Percentiles rank a stretch among this genome's conserved stretches.
Evolutionary conservation across 768 basidiomycete genomes (phyloP).

Genomic region (Phaeolepiota aurea): DNA sequence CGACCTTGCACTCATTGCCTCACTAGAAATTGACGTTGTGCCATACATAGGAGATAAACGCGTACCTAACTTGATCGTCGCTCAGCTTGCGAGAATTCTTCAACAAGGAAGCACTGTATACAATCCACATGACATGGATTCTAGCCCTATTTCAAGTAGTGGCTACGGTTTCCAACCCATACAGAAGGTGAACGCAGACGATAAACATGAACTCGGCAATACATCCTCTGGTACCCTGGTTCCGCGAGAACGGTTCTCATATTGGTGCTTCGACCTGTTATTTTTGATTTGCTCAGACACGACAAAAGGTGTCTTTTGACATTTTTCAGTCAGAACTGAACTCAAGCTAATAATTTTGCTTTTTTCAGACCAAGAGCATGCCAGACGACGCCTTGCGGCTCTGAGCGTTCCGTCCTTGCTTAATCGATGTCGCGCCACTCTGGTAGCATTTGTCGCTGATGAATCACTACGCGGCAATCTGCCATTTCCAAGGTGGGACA

Average conservation of each 20-base stretch:
- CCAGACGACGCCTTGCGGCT: slow-evolving; percentile 62
- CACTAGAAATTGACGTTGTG: slow-evolving; percentile 74
- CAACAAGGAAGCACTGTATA: slow-evolving; percentile 66
- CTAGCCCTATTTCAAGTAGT: slow-evolving; percentile 6
- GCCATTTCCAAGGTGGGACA: slow-evolving; percentile 72
- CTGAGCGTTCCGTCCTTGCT: slow-evolving; percentile 66
- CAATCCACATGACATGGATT: slow-evolving; percentile 18
- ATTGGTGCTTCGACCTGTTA: slow-evolving; percentile 87
- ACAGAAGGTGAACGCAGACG: slow-evolving; percentile 27
- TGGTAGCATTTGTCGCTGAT: slow-evolving; percentile 78
- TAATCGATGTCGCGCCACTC: slow-evolving; percentile 60
- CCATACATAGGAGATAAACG: slow-evolving; percentile 63
- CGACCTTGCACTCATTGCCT: slow-evolving; percentile 69
- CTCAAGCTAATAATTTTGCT: background rate
- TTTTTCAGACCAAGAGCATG: slow-evolving; percentile 48
- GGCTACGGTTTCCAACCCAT: slow-evolving; percentile 12
- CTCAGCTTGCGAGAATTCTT: slow-evolving; percentile 61
- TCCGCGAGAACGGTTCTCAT: slow-evolving; percentile 80
- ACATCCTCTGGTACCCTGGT: slow-evolving; percentile 49
- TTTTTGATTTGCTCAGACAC: slow-evolving; percentile 72
- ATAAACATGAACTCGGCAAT: slow-evolving; percentile 39
- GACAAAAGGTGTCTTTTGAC: slow-evolving; percentile 39
- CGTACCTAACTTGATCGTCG: slow-evolving; percentile 65
- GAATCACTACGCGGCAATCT: slow-evolving; percentile 76
- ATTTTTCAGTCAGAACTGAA: background rate